phyloP scores from a whole-genome alignment of 371 early-diverging fungal genomes.

The Mucor lusitanicus region DNA sequence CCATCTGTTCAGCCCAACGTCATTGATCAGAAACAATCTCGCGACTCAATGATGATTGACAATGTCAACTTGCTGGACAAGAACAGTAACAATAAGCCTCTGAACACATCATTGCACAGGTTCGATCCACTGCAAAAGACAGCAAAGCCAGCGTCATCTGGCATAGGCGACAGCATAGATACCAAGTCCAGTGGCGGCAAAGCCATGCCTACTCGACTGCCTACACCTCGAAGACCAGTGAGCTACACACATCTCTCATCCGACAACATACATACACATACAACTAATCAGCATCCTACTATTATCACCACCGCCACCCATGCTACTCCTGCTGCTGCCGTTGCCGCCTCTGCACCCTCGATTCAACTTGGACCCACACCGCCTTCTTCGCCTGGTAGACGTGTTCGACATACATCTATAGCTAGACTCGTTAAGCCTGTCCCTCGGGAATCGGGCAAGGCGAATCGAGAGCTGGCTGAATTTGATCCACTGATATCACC shows the following conservation, averaged over 20 bases:
- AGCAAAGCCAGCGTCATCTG: not conserved
- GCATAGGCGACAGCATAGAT: not conserved
- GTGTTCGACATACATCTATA: constrained; percentile 17
- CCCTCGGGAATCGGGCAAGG: constrained; percentile 11
- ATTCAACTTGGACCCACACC: constrained; percentile 17
- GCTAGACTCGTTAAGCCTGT: constrained; percentile 13
- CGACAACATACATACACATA: not conserved
- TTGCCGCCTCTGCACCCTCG: not conserved
- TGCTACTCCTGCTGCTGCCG: not conserved
- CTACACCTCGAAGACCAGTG: constrained; percentile 13
- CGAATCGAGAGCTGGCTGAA: constrained; percentile 25
- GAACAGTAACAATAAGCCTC: not conserved
- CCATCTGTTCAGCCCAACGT: constrained; percentile 7
- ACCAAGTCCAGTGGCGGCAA: not conserved
- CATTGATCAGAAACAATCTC: not conserved
- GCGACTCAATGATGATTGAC: not conserved
- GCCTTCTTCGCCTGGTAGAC: constrained; percentile 24
- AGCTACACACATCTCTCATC: not conserved
- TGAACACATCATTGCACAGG: not conserved
- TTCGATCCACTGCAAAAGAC: constrained; percentile 7
- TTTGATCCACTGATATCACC: constrained; percentile 28
- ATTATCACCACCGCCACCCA: not conserved
- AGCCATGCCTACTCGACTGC: constrained; percentile 19
- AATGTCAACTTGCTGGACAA: not conserved
- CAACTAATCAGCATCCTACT: not conserved